Evolutionary conservation across 2,329 filamentous ascomycete species (phyloP), one percentile per base, ranked within the genome.

Genomic region (Xylaria digitata): DNA sequence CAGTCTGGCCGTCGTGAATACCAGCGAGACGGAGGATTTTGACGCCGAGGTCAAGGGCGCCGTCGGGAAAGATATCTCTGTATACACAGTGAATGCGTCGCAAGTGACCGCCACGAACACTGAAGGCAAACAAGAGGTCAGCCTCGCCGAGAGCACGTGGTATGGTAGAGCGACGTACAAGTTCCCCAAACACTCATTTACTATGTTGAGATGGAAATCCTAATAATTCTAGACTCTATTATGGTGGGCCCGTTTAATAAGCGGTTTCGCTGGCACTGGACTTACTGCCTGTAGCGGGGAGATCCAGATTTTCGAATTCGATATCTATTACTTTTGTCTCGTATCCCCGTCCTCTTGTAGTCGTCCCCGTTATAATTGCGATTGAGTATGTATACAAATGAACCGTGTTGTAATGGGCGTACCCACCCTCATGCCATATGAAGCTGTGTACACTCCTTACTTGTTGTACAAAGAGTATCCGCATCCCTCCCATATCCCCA

Each of bases 1-100:
- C 0, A 90, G 83, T 69, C 72, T 95, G 69, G 91, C 86, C 2
- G 91, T 94, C 0, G 90, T 93, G 17, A 96, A 96, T 76, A 85
- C 93, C 34, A 83, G 85, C 67, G 87, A 90, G 68, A 83, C 84
- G 8, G 82, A 85, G 68, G 86, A 84, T 63, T 89, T 90, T 61
- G 82, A 86, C 67, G 86, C 86, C 0, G 81, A 85, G 49, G 71
- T 93, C n/a, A 82, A 85, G 46, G 90, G 90, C 0, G 76, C 88
- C 0, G 73, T 72, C 4, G 82, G 81, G 0, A 80, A 79, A 1
- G 78, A 84, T 1, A 86, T 92, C 0, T 74, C 86, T 32, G 88
- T 92, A 3, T 90, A 87, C 74, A 88, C 83, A 0, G 87, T 94
- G 15, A 85, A 85, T 1, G 90, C 88, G 0, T 78, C 82, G 1